Conservation (phyloP, 1,284 basidiomycete genomes). For the Ceratobasidium sp. region DNA sequence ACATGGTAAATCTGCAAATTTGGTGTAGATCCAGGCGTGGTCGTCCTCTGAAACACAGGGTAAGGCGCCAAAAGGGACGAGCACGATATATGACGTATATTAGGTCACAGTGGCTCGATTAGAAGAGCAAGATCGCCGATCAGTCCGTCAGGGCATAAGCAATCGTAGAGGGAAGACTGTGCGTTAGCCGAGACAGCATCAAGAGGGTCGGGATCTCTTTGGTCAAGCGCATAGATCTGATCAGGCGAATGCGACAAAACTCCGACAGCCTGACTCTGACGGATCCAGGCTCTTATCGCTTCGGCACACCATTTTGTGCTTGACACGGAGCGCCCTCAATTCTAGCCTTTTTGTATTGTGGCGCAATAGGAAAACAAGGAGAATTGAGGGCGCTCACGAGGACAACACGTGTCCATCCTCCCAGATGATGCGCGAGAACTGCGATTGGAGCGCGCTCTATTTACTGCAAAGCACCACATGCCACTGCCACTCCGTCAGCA, state of each 20-base stretch:
- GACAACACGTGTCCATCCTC: not conserved
- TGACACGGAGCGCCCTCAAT: no score
- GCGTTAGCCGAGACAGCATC: not conserved
- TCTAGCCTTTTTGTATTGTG: no score
- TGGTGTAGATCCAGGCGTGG: no score
- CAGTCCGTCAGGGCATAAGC: not conserved
- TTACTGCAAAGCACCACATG: not conserved
- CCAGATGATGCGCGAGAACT: not conserved
- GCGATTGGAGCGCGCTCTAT: conserved; percentile 30
- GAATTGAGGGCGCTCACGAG: no score
- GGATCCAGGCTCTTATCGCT: not conserved
- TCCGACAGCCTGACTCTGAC: not conserved
- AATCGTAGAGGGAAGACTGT: no score
- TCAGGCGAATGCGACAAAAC: not conserved
- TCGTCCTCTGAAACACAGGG: no score
- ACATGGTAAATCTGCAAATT: not conserved
- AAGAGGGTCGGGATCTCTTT: not conserved
- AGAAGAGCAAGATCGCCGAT: not conserved
- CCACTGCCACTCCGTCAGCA: conserved; percentile 1
- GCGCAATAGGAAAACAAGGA: no score
- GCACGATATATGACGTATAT: no score
- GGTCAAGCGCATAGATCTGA: not conserved
- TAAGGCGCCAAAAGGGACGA: no score
- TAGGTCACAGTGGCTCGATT: not conserved
- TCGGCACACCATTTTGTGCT: not conserved